phyloP scores from a whole-genome alignment of 352 stramenopile genomes.

The Pythium pyrilobum region DNA sequence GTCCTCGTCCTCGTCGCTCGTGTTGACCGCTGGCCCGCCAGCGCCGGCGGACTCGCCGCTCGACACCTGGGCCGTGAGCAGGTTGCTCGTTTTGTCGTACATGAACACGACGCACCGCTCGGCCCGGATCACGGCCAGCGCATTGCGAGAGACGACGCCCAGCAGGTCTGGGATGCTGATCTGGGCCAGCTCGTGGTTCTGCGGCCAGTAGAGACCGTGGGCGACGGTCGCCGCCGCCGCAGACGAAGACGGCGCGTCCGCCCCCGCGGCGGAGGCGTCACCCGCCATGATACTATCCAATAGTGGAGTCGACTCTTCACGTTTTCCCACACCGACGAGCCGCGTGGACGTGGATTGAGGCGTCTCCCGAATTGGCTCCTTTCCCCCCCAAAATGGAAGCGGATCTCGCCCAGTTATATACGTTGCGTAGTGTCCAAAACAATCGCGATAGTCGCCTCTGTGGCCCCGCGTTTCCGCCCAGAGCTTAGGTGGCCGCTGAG shows the following conservation, averaged over 20 bases:
- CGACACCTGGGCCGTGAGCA: conserved; percentile 32
- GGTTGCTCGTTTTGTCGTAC: conserved; percentile 47
- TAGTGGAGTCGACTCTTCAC: no score
- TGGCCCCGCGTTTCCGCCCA: no score
- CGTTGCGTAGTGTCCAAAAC: no score
- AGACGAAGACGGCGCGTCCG: background rate
- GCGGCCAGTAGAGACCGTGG: conserved; percentile 19
- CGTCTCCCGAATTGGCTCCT: no score
- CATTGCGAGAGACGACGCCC: conserved; percentile 26
- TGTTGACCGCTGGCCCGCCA: background rate
- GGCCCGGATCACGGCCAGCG: conserved; percentile 30
- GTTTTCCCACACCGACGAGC: no score
- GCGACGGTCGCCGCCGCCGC: background rate
- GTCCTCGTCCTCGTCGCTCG: background rate
- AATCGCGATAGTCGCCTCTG: no score
- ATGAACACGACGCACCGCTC: conserved; percentile 50
- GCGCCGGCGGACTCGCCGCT: background rate
- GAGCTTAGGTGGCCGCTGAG: no score
- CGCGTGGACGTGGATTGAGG: no score
- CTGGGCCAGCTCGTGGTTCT: conserved; percentile 29
- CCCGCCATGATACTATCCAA: background rate
- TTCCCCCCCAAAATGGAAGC: no score
- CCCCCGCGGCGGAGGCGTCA: background rate
- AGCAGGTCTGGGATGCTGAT: conserved; percentile 16
- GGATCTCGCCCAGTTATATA: no score